phyloP scores from a whole-genome alignment of 768 basidiomycete species.

The Xanthoconium purpureum region DNA sequence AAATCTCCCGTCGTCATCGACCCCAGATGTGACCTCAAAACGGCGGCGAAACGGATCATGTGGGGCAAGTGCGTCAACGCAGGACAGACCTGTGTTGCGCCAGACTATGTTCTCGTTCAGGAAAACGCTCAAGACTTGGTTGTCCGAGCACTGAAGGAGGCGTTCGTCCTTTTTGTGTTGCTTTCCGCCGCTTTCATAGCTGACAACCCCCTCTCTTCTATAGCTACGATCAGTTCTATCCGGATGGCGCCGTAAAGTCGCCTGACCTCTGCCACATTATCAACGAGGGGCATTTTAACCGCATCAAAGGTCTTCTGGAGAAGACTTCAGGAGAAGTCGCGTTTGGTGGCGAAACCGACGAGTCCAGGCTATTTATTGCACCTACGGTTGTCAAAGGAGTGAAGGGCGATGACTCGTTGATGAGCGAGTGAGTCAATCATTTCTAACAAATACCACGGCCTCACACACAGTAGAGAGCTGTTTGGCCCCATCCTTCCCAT shows the following conservation, averaged over 20 bases:
- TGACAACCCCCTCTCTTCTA: neutral
- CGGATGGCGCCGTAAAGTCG: conserved; percentile 41
- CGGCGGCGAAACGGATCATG: conserved; percentile 65
- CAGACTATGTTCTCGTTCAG: conserved; percentile 51
- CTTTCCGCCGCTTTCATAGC: neutral
- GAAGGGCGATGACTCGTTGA: conserved; percentile 59
- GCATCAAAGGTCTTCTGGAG: conserved; percentile 62
- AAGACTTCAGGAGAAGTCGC: conserved; percentile 63
- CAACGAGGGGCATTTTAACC: conserved; percentile 49
- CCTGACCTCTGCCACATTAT: conserved; percentile 53
- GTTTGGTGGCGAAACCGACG: conserved; percentile 61
- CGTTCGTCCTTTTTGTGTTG: conserved; percentile 29
- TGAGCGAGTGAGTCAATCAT: conserved; percentile 59
- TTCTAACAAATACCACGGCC: neutral
- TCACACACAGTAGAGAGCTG: conserved; percentile 55
- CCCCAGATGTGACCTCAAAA: conserved; percentile 60
- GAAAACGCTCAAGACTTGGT: conserved; percentile 38
- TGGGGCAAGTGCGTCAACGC: conserved; percentile 83
- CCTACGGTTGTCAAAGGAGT: conserved; percentile 73
- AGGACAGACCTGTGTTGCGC: conserved; percentile 73
- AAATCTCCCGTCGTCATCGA: conserved; percentile 78
- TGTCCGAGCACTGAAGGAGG: conserved; percentile 40
- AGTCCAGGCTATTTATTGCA: conserved; percentile 57
- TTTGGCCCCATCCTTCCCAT: conserved; percentile 83
- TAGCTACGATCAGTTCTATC: conserved; percentile 36